Evolutionary conservation across 257 asterid species (phyloP).

Genomic region (Hygrophila difformis): DNA sequence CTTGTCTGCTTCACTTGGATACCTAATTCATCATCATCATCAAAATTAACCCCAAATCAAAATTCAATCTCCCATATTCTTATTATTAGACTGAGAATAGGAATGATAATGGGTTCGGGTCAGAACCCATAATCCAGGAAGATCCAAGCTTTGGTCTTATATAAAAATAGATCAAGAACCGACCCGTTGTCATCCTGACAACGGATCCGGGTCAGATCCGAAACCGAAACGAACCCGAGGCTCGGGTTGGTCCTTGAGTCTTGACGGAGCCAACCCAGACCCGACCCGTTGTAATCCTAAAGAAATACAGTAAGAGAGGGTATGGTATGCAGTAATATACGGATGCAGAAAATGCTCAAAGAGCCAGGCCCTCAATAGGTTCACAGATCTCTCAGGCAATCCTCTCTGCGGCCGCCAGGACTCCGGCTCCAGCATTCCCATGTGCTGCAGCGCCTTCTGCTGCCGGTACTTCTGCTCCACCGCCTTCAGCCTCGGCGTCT

Average conservation of each 20-base stretch:
- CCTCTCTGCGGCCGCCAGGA: conserved; percentile 90
- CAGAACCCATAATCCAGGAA: no score
- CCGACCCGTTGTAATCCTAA: background rate
- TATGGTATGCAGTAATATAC: conserved; percentile 31
- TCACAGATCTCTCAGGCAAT: conserved; percentile 70
- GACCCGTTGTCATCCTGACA: no score
- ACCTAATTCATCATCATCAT: conserved; percentile 21
- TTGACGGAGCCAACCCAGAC: no score
- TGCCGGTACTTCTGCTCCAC: conserved; percentile 63
- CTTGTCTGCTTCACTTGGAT: conserved; percentile 65
- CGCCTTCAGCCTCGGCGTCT: conserved; percentile 61
- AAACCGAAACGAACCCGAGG: no score
- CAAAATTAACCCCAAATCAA: background rate
- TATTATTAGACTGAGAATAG: no score
- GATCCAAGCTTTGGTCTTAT: no score
- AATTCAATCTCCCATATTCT: no score
- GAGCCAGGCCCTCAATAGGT: conserved; percentile 68
- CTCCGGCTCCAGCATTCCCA: conserved; percentile 59
- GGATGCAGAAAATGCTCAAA: conserved; percentile 86
- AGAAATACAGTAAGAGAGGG: conserved; percentile 11
- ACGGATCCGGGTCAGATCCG: no score
- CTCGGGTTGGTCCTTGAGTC: no score
- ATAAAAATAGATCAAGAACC: no score
- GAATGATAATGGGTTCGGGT: no score
- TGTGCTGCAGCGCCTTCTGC: conserved; percentile 49